Conservation (phyloP, 176 grass and related monocot species). For the Phoenix roebelenii region DNA sequence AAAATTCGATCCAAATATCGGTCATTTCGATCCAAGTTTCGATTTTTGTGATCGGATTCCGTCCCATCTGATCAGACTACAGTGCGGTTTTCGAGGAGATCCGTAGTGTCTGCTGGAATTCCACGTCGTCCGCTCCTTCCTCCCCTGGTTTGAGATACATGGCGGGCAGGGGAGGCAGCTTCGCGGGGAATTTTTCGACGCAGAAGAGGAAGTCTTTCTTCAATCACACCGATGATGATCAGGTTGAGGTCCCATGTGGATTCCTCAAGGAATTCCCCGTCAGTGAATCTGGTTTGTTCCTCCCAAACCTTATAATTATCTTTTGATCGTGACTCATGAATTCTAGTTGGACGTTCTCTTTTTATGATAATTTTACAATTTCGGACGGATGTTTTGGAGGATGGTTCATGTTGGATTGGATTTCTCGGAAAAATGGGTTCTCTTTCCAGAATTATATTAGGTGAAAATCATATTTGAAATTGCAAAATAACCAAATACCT, state of each 20-base stretch:
- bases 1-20: neutral
- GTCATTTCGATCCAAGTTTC: neutral
- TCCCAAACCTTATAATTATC: neutral
- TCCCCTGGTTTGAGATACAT: conserved; percentile 37
- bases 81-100: conserved; percentile 47
- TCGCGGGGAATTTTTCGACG: conserved; percentile 56
- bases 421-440: too few relatives aligned
- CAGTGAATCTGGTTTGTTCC: conserved; percentile 35
- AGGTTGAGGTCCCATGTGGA: conserved; percentile 57
- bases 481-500: too few relatives aligned
- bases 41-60: neutral
- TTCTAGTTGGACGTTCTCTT: too few relatives aligned
- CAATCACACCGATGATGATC: conserved; percentile 18
- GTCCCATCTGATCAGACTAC: conserved; percentile 35
- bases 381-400: too few relatives aligned
- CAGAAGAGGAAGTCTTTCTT: conserved; percentile 54
- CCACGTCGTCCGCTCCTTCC: neutral
- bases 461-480: too few relatives aligned
- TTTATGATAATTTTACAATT: too few relatives aligned
- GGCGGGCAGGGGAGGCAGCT: conserved; percentile 25
- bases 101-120: conserved; percentile 29
- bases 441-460: too few relatives aligned
- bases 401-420: too few relatives aligned
- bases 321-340: too few relatives aligned
- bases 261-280: conserved; percentile 58